Percentiles rank a stretch among this genome's conserved stretches.
phyloP scores from a whole-genome alignment of 2,329 filamentous ascomycete genomes.

The Pyrenophora teres region DNA sequence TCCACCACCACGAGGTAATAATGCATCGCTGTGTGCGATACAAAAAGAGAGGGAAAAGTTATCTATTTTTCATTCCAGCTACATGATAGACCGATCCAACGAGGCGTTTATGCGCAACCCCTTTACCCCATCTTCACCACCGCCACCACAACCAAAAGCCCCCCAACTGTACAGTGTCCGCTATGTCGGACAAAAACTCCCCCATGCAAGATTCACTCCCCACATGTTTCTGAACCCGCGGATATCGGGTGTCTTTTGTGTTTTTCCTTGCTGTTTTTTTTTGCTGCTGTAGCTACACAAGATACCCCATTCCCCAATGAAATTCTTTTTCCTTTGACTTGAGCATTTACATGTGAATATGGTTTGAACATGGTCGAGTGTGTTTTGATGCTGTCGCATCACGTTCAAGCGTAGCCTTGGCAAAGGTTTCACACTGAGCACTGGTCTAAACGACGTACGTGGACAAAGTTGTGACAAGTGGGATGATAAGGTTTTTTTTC shows the following conservation, averaged over 20 bases:
- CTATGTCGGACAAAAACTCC: conserved; percentile 23
- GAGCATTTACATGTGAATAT: too few species aligned
- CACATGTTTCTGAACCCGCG: conserved; percentile 1
- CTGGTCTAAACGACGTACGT: too few species aligned
- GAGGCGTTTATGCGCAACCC: conserved; percentile 3
- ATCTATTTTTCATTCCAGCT: background rate
- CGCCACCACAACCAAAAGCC: conserved; percentile 16
- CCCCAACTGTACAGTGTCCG: conserved; percentile 32
- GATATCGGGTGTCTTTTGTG: conserved; percentile 7
- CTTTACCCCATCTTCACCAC: conserved; percentile 3
- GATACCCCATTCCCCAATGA: conserved; percentile 38
- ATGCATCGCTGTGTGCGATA: conserved; percentile 2
- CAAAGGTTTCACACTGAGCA: too few species aligned
- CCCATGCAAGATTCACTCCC: background rate
- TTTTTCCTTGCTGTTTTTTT: conserved; percentile 10
- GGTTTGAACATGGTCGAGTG: too few species aligned
- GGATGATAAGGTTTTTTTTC: too few species aligned
- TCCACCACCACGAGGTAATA: conserved; percentile 20
- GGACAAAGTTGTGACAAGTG: too few species aligned
- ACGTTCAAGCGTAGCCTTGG: too few species aligned
- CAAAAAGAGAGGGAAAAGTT: conserved; percentile 30
- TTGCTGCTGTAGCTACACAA: conserved; percentile 31
- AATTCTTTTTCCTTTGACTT: conserved; percentile 2
- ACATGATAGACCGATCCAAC: conserved; percentile 6
- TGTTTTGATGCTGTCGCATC: too few species aligned